Evolutionary conservation across 257 asterid species (phyloP), one percentile per base, ranked within the genome.

Genomic region (Nyctanthes arbortristis): DNA sequence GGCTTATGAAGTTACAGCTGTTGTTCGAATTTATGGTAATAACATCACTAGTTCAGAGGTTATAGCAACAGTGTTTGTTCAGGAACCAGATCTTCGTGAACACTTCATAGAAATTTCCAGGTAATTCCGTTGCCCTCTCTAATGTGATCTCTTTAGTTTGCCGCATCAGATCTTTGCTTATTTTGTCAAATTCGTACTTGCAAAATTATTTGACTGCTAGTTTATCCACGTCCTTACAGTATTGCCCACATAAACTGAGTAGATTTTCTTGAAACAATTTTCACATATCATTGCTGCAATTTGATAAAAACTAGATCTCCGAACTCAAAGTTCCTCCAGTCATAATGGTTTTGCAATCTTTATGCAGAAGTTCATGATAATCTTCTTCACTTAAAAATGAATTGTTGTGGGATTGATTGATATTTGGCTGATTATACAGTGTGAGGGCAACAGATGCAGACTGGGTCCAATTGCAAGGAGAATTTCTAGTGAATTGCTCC

Each of bases 391-490:
- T 40, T 40, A 4, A 14, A 40, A 40, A 40, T 13, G 47, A 16
- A 1, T 40, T 14, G 8, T 9, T 43, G 20, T 43, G 52, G 52
- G 52, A 16, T 43, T 18, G 22, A 43, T 43, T 43, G 24, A 4
- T 43, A 43, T 16, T 65, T 58, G 14, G 47, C 27, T 55, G 71
- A 31, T 28, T 34, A 37, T 76, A 65, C 68, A 93, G 99, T 73
- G 91, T 77, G 73, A 84, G 86, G 83, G 99, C 96, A 69, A 84
- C 91, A 25, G 95, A 87, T 73, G 84, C 80, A 57, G 95, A 87
- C 58, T 93, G 99, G 99, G 92, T 75, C 59, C 84, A 77, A 73
- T 73, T 89, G 84, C 92, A 80, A 73, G 99, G 96, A 70, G 86
- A 91, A 69, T 89, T 93, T 86, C 89, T 89, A 18, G n/a, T 93